Evolutionary conservation across 83 land plant species (phyloP).

Genomic region (Diphasiastrum complanatum): DNA sequence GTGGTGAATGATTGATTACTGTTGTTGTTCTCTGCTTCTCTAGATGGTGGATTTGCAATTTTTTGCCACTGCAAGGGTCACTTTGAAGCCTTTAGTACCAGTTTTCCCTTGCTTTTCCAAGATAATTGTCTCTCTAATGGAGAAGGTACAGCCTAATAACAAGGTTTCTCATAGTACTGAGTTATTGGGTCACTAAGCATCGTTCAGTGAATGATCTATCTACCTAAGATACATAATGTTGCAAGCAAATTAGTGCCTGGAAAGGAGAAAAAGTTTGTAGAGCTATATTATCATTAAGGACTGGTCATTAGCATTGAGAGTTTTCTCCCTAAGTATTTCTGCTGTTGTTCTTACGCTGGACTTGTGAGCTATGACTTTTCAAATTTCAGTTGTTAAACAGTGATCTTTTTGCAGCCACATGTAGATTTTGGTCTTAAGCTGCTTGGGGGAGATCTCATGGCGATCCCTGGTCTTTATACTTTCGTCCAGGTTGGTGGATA

Average conservation of each 20-base stretch:
- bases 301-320: too few relatives aligned
- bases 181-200: background rate
- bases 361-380: too few relatives aligned
- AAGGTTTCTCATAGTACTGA: background rate
- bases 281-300: too few relatives aligned
- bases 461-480: conserved; percentile 78
- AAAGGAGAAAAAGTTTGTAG: too few relatives aligned
- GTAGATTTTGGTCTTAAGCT: conserved; percentile 87
- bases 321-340: too few relatives aligned
- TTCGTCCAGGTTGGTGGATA: conserved; percentile 58
- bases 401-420: conserved; percentile 61
- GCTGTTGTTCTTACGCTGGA: too few relatives aligned
- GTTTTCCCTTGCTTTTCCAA: conserved; percentile 86
- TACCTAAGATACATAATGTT: background rate
- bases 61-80: conserved; percentile 76
- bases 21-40: conserved; percentile 17
- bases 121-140: conserved; percentile 83
- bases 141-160: conserved; percentile 47
- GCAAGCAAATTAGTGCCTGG: too few relatives aligned
- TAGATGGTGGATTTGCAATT: conserved; percentile 92
- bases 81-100: conserved; percentile 79
- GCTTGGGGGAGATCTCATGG: conserved; percentile 74
- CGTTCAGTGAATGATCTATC: background rate
- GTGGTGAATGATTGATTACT: background rate
- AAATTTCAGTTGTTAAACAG: background rate